Conservation (phyloP, 805 yeast genomes). For the Diddensiella caesifluorescens region DNA sequence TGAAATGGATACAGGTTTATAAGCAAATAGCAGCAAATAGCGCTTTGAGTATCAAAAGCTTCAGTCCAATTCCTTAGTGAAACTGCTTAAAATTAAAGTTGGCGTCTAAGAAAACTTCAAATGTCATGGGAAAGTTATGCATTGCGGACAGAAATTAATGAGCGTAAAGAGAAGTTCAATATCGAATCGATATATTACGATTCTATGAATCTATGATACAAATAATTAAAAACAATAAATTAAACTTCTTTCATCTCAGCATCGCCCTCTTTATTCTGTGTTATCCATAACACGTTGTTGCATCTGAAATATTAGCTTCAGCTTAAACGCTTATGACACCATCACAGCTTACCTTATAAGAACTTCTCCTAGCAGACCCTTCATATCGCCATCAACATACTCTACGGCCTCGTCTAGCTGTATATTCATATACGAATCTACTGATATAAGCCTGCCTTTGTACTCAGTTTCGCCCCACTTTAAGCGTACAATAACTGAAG, state of each 20-base stretch:
- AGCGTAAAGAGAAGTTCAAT: too few species aligned
- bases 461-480: constrained; percentile 92
- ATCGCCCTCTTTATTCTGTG: constrained; percentile 34
- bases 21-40: too few species aligned
- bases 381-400: constrained; percentile 42
- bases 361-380: constrained; percentile 63
- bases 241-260: constrained; percentile 14
- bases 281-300: constrained; percentile 78
- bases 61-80: too few species aligned
- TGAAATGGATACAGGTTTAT: too few species aligned
- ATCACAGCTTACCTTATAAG: constrained; percentile 45
- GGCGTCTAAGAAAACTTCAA: too few species aligned
- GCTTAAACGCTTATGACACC: not conserved
- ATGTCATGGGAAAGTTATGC: too few species aligned
- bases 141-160: too few species aligned
- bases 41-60: too few species aligned
- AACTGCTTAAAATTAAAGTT: too few species aligned
- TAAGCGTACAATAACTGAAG: constrained; percentile 67
- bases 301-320: constrained; percentile 46
- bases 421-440: constrained; percentile 90
- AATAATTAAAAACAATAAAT: too few species aligned
- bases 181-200: too few species aligned
- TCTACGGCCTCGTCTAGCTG: constrained; percentile 62
- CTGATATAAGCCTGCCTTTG: constrained; percentile 67
- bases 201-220: too few species aligned